A percentile compares a stretch with the other conserved stretches of the same genome.
Conservation (phyloP, 2,329 filamentous ascomycete genomes). For the Myriosclerotinia duriaeana region DNA sequence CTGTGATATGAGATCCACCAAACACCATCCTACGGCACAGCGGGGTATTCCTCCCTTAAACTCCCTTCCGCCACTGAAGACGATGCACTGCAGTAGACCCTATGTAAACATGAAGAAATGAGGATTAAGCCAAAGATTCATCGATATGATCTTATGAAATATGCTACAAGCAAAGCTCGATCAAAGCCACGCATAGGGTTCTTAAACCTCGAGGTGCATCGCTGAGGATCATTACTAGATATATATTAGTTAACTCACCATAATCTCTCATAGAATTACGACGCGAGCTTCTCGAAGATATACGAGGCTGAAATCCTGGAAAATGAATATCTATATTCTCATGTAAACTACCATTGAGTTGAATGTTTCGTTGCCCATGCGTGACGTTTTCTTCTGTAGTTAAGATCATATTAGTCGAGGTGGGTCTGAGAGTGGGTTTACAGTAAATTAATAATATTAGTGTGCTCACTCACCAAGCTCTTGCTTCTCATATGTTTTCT, state of each 20-base stretch:
- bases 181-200: not conserved
- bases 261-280: not conserved
- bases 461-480: not conserved
- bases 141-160: not conserved
- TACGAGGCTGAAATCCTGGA: conserved; percentile 5
- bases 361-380: not conserved
- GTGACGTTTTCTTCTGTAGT: not conserved
- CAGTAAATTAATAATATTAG: too few relatives aligned
- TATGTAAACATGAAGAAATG: not conserved
- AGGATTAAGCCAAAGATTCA: not conserved
- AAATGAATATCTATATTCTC: too few relatives aligned
- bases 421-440: not conserved
- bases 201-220: not conserved
- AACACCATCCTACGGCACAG: not conserved
- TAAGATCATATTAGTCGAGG: not conserved
- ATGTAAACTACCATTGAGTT: too few relatives aligned
- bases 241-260: not conserved
- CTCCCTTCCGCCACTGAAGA: not conserved
- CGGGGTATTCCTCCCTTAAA: not conserved
- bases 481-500: not conserved
- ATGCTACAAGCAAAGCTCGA: not conserved
- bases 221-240: conserved; percentile 3
- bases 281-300: not conserved
- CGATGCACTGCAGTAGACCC: not conserved
- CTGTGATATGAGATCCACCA: not conserved